Evolutionary conservation across 2,329 filamentous ascomycete species (phyloP).

Genomic region (Tricladium varicosporioides): DNA sequence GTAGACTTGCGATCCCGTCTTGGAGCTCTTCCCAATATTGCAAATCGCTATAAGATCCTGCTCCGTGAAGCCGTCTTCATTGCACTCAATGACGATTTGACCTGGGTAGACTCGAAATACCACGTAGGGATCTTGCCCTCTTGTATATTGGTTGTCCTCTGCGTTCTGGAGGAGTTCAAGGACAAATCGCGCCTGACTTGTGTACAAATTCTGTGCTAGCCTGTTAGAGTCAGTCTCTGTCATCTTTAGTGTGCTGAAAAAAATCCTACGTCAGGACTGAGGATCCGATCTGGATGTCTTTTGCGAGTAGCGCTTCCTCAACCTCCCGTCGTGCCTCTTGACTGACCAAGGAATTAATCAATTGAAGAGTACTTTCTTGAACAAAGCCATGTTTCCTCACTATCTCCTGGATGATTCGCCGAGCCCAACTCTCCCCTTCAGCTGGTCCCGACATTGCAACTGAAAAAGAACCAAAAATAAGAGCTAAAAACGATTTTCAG

Average conservation of each 20-base stretch:
- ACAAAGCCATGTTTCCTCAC: neutral
- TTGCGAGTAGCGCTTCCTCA: neutral
- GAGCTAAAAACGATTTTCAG: neutral
- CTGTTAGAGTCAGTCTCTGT: neutral
- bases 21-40: slow-evolving; percentile 44
- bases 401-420: neutral
- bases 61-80: slow-evolving; percentile 46
- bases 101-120: slow-evolving; percentile 31
- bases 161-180: slow-evolving; percentile 55
- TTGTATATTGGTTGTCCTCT: slow-evolving; percentile 48
- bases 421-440: neutral
- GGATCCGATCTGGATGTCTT: neutral
- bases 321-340: neutral
- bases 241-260: neutral
- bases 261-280: neutral
- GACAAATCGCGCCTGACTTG: slow-evolving; percentile 41
- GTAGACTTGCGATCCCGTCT: slow-evolving; percentile 32
- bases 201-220: slow-evolving; percentile 1
- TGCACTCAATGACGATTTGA: slow-evolving; percentile 41
- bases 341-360: neutral
- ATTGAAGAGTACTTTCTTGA: neutral
- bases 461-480: neutral
- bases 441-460: neutral
- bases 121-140: slow-evolving; percentile 31
- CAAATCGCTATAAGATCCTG: slow-evolving; percentile 47